Evolutionary conservation across 257 asterid species (phyloP), one percentile per base, ranked within the genome.

Genomic region (Plantago major): DNA sequence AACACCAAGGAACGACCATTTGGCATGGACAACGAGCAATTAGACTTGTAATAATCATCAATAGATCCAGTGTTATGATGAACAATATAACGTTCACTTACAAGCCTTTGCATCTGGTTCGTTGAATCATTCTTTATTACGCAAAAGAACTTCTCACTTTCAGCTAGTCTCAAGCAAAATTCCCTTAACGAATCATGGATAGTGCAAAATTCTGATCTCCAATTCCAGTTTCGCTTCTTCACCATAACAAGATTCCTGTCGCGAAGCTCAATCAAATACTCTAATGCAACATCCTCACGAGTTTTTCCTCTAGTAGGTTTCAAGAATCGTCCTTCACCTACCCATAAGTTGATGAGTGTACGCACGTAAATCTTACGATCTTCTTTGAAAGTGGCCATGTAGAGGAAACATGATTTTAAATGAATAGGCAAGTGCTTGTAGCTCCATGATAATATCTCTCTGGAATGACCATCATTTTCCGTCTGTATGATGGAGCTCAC

Each of bases 381-480:
- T 71, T 71, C 50, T 2, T 38, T 19, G 22, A 18, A 65, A 54
- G 48, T 28, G 15, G 67, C 71, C 53, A 70, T 42, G 14, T 65
- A 38, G 0, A 71, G 67, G 40, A 60, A 71, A 30, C 71, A 71
- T 0, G 76, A 47, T 4, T 60, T 71, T 11, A 71, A 17, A 17
- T 60, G 43, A 52, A 71, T 11, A 0, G 67, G 67, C 54, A 71
- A 37, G 1, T 52, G 22, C 1, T 62, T n/a, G 12, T 71, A 71
- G n/a, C 72, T 66, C 49, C 13, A 8, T 9, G 68, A 43, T 11
- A 71, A 47, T 11, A 65, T 62, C 2, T 67, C 11, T 2, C 44
- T 11, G 67, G 63, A 73, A 37, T n/a, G 12, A 0, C 46, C 64
- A 12, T 67, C 33, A 11, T 67, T 65, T 17, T 63, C 44, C 5